phyloP scores from a whole-genome alignment of 495 filamentous ascomycete species.

The Neurospora sublineolata region DNA sequence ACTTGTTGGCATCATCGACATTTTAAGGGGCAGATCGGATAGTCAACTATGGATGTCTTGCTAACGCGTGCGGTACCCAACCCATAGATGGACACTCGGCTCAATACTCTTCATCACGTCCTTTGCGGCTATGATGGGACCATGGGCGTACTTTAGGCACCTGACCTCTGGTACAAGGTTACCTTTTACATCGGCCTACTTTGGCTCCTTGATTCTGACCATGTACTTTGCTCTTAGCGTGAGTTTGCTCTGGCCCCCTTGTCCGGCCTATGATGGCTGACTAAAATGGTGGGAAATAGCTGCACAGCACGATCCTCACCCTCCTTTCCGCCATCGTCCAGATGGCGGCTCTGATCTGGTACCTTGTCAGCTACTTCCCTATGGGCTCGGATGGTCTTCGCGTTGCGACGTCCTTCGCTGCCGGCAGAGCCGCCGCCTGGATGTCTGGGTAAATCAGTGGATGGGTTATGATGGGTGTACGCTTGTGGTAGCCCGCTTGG shows the following conservation, averaged over 20 bases:
- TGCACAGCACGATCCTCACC: conserved; percentile 69
- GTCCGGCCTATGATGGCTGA: not conserved
- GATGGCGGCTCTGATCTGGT: conserved; percentile 76
- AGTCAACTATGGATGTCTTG: not conserved
- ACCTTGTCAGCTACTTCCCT: conserved; percentile 94
- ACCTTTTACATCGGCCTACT: conserved; percentile 94
- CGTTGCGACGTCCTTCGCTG: conserved; percentile 76
- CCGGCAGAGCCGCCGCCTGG: conserved; percentile 75
- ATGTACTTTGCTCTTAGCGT: conserved; percentile 87
- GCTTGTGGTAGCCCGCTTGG: not conserved
- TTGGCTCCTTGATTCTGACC: conserved; percentile 83
- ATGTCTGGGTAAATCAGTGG: conserved; percentile 55
- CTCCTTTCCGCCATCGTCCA: conserved; percentile 74
- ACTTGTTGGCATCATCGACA: conserved; percentile 1
- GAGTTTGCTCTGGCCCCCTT: conserved; percentile 33
- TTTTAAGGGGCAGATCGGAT: not conserved
- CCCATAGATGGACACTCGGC: conserved; percentile 79
- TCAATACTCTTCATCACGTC: conserved; percentile 83
- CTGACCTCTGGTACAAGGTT: conserved; percentile 73
- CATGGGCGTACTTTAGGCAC: conserved; percentile 68
- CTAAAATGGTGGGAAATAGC: conserved; percentile 37
- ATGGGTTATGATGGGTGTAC: not conserved
- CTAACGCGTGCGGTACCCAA: conserved; percentile 3
- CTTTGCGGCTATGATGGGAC: conserved; percentile 91
- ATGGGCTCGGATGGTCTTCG: conserved; percentile 86